Evolutionary conservation across 176 grass and related monocot genomes (phyloP).

Genomic region (Eragrostis nindensis): DNA sequence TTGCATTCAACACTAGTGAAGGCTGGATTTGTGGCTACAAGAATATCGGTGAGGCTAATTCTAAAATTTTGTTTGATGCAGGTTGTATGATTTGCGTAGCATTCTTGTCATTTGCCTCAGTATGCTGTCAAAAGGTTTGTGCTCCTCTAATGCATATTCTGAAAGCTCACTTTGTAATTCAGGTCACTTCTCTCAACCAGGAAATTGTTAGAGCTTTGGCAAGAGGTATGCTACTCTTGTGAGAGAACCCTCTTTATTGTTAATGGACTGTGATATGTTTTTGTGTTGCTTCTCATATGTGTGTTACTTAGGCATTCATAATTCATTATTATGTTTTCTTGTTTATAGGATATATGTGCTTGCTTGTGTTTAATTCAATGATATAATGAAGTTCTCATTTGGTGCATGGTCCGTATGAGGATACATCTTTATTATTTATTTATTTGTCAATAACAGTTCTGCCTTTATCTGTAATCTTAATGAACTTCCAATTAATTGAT

Average conservation of each 20-base stretch:
- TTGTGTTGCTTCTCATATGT: not conserved
- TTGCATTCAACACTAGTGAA: constrained; percentile 76
- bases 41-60: constrained; percentile 79
- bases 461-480: not conserved
- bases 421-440: not conserved
- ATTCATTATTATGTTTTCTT: constrained; percentile 20
- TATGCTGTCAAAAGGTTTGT: too few relatives aligned
- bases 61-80: not conserved
- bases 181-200: constrained; percentile 98
- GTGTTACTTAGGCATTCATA: constrained; percentile 11
- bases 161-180: constrained; percentile 13
- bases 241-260: constrained; percentile 4
- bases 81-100: constrained; percentile 4
- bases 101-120: constrained; percentile 12
- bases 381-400: constrained; percentile 3
- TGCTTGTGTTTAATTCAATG: constrained; percentile 13
- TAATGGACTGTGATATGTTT: not conserved
- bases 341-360: constrained; percentile 16
- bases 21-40: constrained; percentile 92
- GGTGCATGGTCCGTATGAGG: not conserved
- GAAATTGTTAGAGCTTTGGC: constrained; percentile 94
- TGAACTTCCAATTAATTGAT: not conserved
- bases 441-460: constrained; percentile 19
- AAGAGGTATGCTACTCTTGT: constrained; percentile 61
- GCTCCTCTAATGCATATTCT: constrained; percentile 25